Evolutionary conservation across 179 eudicot genomes (phyloP).

Genomic region (Carnegiea gigantea): DNA sequence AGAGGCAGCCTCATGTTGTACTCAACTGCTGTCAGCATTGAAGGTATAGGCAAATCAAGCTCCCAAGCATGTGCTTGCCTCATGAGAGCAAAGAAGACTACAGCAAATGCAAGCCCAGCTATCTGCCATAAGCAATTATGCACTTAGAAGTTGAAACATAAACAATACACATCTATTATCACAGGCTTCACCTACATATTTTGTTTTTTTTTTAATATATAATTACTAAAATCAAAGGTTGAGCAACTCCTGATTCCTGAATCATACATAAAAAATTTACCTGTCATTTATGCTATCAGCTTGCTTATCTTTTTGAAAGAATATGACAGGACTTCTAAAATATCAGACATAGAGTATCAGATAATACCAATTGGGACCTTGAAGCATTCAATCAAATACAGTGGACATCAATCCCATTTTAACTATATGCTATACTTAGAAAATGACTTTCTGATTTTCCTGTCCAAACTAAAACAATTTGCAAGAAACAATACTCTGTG

Average conservation of each 20-base stretch:
- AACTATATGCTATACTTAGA: neutral
- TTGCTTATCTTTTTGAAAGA: conserved; percentile 1
- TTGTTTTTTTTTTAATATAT: neutral
- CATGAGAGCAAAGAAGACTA: conserved; percentile 85
- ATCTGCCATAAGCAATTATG: conserved; percentile 57
- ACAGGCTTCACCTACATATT: conserved; percentile 9
- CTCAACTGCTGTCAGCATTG: conserved; percentile 80
- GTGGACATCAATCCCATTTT: neutral
- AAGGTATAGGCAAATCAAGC: conserved; percentile 77
- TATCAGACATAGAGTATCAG: neutral
- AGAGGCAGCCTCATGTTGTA: conserved; percentile 73
- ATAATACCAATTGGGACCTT: neutral
- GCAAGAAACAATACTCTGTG: neutral
- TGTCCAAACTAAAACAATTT: neutral
- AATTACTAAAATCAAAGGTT: conserved; percentile 1
- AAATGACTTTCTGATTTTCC: neutral
- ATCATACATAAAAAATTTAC: neutral
- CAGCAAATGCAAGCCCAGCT: conserved; percentile 66
- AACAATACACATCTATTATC: conserved; percentile 9
- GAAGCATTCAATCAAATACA: neutral
- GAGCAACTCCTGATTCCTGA: conserved; percentile 11
- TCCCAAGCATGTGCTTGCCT: conserved; percentile 94
- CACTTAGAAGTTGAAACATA: conserved; percentile 7
- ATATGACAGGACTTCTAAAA: neutral
- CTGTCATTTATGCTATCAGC: neutral